Evolutionary conservation across 2,329 filamentous ascomycete genomes (phyloP).

Genomic region (Blastomyces parvus): DNA sequence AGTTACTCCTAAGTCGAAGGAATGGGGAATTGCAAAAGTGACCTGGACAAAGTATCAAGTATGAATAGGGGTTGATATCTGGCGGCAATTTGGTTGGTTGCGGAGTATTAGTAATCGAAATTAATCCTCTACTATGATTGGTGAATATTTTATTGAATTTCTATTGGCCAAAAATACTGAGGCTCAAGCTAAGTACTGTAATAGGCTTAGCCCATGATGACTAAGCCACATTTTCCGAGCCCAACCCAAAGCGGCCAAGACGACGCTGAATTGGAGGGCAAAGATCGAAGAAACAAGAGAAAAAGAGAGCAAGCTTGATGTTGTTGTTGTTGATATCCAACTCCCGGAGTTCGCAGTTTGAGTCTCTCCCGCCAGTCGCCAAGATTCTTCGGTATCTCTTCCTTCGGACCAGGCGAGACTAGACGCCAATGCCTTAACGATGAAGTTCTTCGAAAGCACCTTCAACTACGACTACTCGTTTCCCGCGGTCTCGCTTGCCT

Average conservation of each 20-base stretch:
- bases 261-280: neutral
- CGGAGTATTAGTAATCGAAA: too few relatives aligned
- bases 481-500: conserved; percentile 56
- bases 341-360: neutral
- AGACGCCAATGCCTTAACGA: conserved; percentile 21
- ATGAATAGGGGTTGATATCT: too few relatives aligned
- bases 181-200: neutral
- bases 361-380: neutral
- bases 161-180: neutral
- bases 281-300: neutral
- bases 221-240: neutral
- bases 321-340: neutral
- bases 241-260: neutral
- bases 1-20: too few relatives aligned
- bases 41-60: too few relatives aligned
- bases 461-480: conserved; percentile 58
- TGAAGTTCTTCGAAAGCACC: conserved; percentile 46
- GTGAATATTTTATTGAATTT: neutral
- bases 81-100: too few relatives aligned
- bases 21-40: too few relatives aligned
- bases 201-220: neutral
- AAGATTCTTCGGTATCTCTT: neutral
- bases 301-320: neutral
- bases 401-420: neutral
- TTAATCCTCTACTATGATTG: too few relatives aligned